Conservation (phyloP, 2,329 filamentous ascomycete species). For the Stagonosporopsis vannaccii region DNA sequence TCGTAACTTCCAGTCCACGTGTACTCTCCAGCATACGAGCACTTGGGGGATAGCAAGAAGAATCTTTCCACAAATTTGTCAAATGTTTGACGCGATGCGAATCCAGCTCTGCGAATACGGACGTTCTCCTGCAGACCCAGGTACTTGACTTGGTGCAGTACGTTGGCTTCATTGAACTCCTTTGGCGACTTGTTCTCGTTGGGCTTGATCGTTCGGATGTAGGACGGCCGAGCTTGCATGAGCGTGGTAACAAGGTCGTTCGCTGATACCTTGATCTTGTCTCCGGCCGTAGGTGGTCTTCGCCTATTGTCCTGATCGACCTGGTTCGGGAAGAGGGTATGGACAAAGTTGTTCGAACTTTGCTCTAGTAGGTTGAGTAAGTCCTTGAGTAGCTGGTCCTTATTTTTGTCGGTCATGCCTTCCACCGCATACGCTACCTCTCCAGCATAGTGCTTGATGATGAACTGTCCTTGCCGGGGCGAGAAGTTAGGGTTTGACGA, state of each 20-base stretch:
- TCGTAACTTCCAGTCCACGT: constrained; percentile 92
- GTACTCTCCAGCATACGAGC: constrained; percentile 95
- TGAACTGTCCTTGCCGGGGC: constrained; percentile 91
- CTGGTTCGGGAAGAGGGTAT: constrained; percentile 87
- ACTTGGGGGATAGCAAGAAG: constrained; percentile 91
- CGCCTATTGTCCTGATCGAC: constrained; percentile 96
- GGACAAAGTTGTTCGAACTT: constrained; percentile 85
- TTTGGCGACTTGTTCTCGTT: constrained; percentile 98
- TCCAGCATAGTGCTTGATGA: constrained; percentile 98
- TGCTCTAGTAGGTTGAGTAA: constrained; percentile 84
- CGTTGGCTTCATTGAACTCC: constrained; percentile 91
- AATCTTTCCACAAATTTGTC: constrained; percentile 99
- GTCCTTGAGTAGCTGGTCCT: constrained; percentile 95
- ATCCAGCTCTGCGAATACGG: constrained; percentile 92
- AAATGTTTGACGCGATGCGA: constrained; percentile 95
- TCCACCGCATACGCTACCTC: constrained; percentile 94
- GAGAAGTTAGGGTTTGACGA: constrained; percentile 87
- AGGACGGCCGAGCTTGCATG: constrained; percentile 97
- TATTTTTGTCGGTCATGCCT: constrained; percentile 99
- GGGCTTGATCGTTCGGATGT: constrained; percentile 98
- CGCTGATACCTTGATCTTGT: constrained; percentile 93
- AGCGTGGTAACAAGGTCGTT: constrained; percentile 94
- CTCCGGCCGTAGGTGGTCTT: constrained; percentile 90
- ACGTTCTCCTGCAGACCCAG: constrained; percentile 99
- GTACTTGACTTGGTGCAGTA: constrained; percentile 98